These are phyloP conservation scores for Saccharomyces hybrid DNA, from an alignment of 1,139 yeast genomes.

Conservation along the genomic window DNA sequence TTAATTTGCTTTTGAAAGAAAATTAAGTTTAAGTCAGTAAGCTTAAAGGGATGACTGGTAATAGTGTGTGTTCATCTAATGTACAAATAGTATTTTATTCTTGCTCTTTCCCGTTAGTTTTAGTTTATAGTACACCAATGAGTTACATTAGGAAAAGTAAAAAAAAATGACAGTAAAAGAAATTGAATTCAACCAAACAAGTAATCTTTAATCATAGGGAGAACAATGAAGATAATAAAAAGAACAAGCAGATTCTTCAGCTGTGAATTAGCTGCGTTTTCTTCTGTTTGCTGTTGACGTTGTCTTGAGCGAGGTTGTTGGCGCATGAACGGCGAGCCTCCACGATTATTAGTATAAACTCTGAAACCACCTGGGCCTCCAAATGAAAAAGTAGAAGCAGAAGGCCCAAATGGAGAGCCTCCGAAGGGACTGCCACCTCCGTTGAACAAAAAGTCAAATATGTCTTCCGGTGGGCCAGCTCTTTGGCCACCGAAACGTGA, in stretches of 20 bases:
- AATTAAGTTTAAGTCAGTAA: background rate
- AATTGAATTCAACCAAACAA: background rate
- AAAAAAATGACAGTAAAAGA: background rate
- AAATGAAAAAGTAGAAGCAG: constrained; percentile 40
- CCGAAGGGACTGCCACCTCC: constrained; percentile 39
- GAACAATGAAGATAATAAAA: background rate
- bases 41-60: background rate
- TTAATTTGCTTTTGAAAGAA: background rate
- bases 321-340: constrained; percentile 18
- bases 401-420: constrained; percentile 28
- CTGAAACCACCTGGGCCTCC: constrained; percentile 41
- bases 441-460: constrained; percentile 39
- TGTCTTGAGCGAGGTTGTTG: constrained; percentile 15
- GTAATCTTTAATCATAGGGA: background rate
- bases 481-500: constrained; percentile 12
- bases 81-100: background rate
- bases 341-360: constrained; percentile 31
- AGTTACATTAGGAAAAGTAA: background rate
- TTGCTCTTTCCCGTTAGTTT: background rate
- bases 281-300: constrained; percentile 23
- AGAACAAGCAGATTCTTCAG: constrained; percentile 1
- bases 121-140: background rate
- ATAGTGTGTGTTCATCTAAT: background rate
- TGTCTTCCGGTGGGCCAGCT: constrained; percentile 34
- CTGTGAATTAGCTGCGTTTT: background rate